Evolutionary conservation across 2,329 filamentous ascomycete species (phyloP), one percentile per base, ranked within the genome.

Genomic region (Fonsecaea multimorphosa): DNA sequence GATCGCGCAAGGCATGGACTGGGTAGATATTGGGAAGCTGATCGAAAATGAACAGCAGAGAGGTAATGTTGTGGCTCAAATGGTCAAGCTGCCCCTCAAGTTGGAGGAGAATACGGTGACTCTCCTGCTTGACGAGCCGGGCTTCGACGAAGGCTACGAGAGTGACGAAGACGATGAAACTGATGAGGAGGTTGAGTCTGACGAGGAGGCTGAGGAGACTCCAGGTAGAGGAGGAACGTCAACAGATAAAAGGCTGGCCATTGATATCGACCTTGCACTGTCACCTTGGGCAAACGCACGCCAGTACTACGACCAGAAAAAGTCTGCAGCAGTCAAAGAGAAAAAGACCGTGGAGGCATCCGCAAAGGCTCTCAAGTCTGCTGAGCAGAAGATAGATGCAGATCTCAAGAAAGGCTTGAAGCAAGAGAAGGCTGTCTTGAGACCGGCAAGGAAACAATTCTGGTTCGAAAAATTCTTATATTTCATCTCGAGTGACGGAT

Each of bases 391-490:
- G 78, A 93, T 98, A 24, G 84, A 86, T 3, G 87, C 91, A 12
- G 92, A 97, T 75, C 82, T 98, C 24, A 96, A 91, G 79, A 94
- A 93, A 73, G 90, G 89, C 0, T 78, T 98, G 63, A 97, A 97
- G 79, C 90, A 95, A 74, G 95, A 98, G 78, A 97, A 97, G 76
- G 89, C 92, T 22, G 82, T 96, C 1, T 80, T 98, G 9, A 88
- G 93, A 53, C 92, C 91, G 0, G 89, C 97, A 8, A 87, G 95
- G 63, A 90, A 89, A 73, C 90, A 89, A 70, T 86, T 93, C 73
- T 99, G 95, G 95, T 99, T 97, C 72, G 95, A 99, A 74, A 99
- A 99, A 78, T 99, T 97, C 73, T 83, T 89, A 31, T 98, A 92
- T 85, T 99, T 99, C 79, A 86, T 98, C 72, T 97, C 93, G 0